Evolutionary conservation across 75 land plant genomes (phyloP).

Genomic region (Cupressus sempervirens): DNA sequence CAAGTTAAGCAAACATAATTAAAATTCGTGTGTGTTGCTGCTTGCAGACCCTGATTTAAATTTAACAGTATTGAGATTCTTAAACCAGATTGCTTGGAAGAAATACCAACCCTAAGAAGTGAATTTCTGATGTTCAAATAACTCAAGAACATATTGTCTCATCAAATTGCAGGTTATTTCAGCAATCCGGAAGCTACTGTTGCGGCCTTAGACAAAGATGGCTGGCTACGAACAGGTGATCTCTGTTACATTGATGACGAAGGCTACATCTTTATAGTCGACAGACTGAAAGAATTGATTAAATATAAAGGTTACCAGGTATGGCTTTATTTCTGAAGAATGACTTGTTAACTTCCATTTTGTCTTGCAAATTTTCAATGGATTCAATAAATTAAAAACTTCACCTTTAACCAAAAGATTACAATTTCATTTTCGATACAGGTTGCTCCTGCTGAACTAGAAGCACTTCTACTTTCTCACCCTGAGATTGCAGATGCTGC

Average conservation of each 20-base stretch:
- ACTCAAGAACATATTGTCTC: background rate
- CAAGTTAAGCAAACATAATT: no score
- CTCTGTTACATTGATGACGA: conserved; percentile 78
- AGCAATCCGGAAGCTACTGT: conserved; percentile 63
- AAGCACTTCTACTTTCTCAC: conserved; percentile 37
- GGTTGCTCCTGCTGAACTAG: conserved; percentile 62
- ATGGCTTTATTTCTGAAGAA: background rate
- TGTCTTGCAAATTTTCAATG: background rate
- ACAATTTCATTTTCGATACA: conserved; percentile 12
- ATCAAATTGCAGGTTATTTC: conserved; percentile 51
- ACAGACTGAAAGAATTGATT: conserved; percentile 84
- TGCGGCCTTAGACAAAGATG: conserved; percentile 54
- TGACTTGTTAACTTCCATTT: no score
- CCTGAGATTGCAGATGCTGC: conserved; percentile 36
- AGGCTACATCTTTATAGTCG: conserved; percentile 77
- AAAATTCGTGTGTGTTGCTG: background rate
- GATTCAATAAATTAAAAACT: background rate
- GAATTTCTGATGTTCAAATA: background rate
- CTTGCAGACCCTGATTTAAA: background rate
- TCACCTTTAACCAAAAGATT: background rate
- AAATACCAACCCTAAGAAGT: background rate
- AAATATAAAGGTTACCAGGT: conserved; percentile 94
- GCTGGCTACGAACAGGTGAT: conserved; percentile 86
- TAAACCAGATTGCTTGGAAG: background rate
- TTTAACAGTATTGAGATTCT: background rate